Evolutionary conservation across 352 stramenopile species (phyloP), one percentile per base, ranked within the genome.

Genomic region (Pilasporangium apinafurcum): DNA sequence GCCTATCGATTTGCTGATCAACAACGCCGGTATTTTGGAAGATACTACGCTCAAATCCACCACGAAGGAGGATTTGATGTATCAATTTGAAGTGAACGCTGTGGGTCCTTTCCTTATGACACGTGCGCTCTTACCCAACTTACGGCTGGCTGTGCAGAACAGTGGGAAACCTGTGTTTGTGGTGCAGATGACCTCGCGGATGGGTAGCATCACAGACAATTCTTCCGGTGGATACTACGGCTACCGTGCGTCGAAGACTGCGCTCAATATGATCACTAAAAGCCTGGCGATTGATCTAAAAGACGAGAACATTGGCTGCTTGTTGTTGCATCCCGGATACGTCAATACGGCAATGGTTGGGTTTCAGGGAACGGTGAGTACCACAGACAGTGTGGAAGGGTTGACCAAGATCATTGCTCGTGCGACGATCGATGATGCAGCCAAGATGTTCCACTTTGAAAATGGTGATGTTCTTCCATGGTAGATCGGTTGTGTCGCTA

Each of bases 191-290:
- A 72, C 67, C 8, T 83, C 76, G 16, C 53, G 60, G 18, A 71
- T 86, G 52, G 76, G 69, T 43, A 79, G 70, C 52, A 76, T 88
- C 43, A 27, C 59, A n/a, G 56, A 73, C 46, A 85, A 83, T 30
- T 47, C 37, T 13, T 77, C 59, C 1, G 82, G 82, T 17, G 71
- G 78, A 3, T 56, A 52, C 29, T 90, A 93, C 48, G 75, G 62
- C 33, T 92, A 94, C 58, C 75, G 80, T 26, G 61, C 83, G 49
- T 92, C 76, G 37, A 92, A 92, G 58, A 56, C 68, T 17, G 79
- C 83, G 36, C 64, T 92, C 29, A 92, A 94, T 62, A 90, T 86
- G 58, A 49, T 86, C 31, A 71, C 51, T 22, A 75, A 81, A 52
- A 76, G 61, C 42, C 43, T 90, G 20, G 38, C 64, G 10, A 16